Evolutionary conservation across 257 asterid genomes (phyloP).

Genomic region (Verbena officinalis): DNA sequence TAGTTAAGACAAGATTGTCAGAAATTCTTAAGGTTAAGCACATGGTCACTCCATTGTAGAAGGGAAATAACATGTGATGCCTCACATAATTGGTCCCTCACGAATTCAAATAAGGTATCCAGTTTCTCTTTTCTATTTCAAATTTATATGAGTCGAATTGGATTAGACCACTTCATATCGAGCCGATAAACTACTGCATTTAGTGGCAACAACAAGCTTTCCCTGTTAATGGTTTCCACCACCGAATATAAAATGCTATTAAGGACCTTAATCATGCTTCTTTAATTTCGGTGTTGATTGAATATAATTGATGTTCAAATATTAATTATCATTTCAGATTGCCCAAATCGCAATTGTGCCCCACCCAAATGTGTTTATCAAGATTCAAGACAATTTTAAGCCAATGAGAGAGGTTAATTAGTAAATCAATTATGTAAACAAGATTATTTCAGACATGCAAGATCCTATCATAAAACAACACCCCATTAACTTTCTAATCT

Average conservation of each 20-base stretch:
- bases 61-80: slow-evolving; percentile 50
- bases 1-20: slow-evolving; percentile 34
- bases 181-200: no score
- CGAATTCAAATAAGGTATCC: neutral
- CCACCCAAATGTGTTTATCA: slow-evolving; percentile 59
- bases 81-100: slow-evolving; percentile 10
- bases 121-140: no score
- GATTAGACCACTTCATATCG: no score
- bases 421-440: slow-evolving; percentile 37
- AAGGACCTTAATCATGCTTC: slow-evolving; percentile 59
- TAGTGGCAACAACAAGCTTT: no score
- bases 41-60: slow-evolving; percentile 53
- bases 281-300: slow-evolving; percentile 69
- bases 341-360: slow-evolving; percentile 62
- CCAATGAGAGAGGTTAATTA: slow-evolving; percentile 47
- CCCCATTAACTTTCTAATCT: slow-evolving; percentile 63
- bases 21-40: slow-evolving; percentile 41
- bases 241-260: slow-evolving; percentile 41
- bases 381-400: slow-evolving; percentile 48
- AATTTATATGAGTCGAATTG: no score
- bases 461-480: slow-evolving; percentile 42
- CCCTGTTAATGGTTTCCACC: slow-evolving; percentile 75
- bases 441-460: slow-evolving; percentile 51
- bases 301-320: slow-evolving; percentile 59
- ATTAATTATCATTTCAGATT: slow-evolving; percentile 71